Base-by-base conservation (phyloP, 2,329 filamentous ascomycete species). In the Ilyonectria sp. region DNA sequence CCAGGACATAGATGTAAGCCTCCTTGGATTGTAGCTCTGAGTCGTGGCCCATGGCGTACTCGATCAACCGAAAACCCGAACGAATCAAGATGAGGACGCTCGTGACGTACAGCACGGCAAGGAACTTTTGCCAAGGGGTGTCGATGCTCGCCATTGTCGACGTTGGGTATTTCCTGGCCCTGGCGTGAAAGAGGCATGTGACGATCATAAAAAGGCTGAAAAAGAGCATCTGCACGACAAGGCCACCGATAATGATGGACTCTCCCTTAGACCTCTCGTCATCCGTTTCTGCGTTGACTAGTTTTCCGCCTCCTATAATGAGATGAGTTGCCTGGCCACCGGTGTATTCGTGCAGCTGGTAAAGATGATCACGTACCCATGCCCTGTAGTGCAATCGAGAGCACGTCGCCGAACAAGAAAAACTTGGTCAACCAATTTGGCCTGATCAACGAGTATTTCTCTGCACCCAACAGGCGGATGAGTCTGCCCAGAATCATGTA, bases 321-420 rank as follows among this genome's bases (percentile, higher is more conserved):
- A 15, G 6, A 17, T 40, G 11, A 40, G 37, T 40, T 40, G 37
- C 37, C 37, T 6, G 4, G 11, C 17, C 10, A 40, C 1, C 10
- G 26, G 26, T 26, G 26, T 6, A 15, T 8, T 40, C 13, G 4
- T 40, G 4, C 35, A 15, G 9, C 35, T 15, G 10, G 33, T 37
- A 10, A 13, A 40, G 13, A 40, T 40, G 21, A 11, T n/a, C 9
- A 58, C 40, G 37, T 13, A 43, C 74, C 73, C 6, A 67, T 56
- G 1, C 65, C 68, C 46, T 75, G 74, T 3, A 68, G 49, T 21
- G 69, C 59, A 2, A 87, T 83, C 5, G 81, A 83, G 1, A 86
- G 43, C 1, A 86, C 72, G 60, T 87, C 85, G 15, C 83, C 84
- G 3, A 78, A 65, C 6, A 87, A 82, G 59, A 86, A 87, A 46